These are phyloP conservation scores for Gyromitra esculenta DNA, from an alignment of 2,329 filamentous ascomycete species.

Conservation along the genomic window DNA sequence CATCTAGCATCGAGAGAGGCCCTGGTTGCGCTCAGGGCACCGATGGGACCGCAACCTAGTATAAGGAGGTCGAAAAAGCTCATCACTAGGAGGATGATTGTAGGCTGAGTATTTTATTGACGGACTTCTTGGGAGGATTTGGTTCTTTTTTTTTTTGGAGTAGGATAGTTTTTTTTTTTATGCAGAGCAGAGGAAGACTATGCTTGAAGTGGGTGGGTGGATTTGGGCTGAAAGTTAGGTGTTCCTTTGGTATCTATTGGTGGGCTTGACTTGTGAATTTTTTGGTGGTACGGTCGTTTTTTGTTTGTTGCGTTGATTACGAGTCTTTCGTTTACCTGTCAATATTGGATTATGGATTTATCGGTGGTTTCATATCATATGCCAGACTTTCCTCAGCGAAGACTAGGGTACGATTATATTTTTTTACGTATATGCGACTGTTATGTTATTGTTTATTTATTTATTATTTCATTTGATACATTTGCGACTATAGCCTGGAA, in stretches of 20 bases:
- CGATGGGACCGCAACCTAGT: neutral
- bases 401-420: neutral
- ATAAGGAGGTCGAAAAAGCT: constrained; percentile 42
- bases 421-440: neutral
- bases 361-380: constrained; percentile 10
- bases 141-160: constrained; percentile 1
- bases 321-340: neutral
- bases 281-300: neutral
- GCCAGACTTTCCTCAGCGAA: neutral
- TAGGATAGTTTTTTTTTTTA: neutral
- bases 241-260: neutral
- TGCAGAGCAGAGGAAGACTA: neutral
- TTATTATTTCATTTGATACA: neutral
- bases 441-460: neutral
- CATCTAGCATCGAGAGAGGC: constrained; percentile 52
- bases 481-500: constrained; percentile 27
- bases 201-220: neutral
- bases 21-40: constrained; percentile 27
- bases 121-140: neutral
- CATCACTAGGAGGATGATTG: neutral
- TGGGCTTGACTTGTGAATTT: neutral
- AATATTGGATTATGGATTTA: constrained; percentile 4
- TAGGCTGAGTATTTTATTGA: neutral
- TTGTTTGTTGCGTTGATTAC: constrained; percentile 1
- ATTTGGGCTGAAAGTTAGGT: neutral